Conservation (phyloP, 2,329 filamentous ascomycete genomes). For the Xylariaceae sp. region DNA sequence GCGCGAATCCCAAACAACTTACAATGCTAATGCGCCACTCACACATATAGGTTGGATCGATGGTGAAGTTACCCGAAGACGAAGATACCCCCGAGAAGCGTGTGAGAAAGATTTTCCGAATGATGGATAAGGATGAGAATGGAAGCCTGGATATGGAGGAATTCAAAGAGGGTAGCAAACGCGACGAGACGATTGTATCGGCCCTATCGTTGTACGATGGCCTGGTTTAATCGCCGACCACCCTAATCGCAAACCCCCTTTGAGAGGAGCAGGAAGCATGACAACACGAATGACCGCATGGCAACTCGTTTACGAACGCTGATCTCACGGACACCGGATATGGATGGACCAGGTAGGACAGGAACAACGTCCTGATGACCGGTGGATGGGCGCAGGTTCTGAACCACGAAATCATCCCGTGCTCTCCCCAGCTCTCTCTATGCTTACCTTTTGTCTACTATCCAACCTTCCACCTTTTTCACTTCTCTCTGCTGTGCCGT, state of each 20-base stretch:
- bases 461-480: conserved; percentile 1
- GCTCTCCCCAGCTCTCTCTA: conserved; percentile 1
- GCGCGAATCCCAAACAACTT: background rate
- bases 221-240: conserved; percentile 57
- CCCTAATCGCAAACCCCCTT: conserved; percentile 6
- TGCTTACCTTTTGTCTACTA: conserved; percentile 1
- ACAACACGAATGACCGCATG: no score
- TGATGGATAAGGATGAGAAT: conserved; percentile 99
- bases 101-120: conserved; percentile 95
- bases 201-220: conserved; percentile 95
- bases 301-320: background rate
- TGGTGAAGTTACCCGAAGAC: conserved; percentile 98
- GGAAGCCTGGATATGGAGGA: conserved; percentile 94
- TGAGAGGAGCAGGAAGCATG: background rate
- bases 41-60: conserved; percentile 74
- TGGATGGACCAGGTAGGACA: conserved; percentile 5
- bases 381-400: conserved; percentile 7
- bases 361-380: conserved; percentile 9
- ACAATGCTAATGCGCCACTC: conserved; percentile 12
- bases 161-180: conserved; percentile 98
- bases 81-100: conserved; percentile 99
- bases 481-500: background rate
- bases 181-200: conserved; percentile 97
- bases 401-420: conserved; percentile 1
- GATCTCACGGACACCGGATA: background rate